These are phyloP conservation scores for Parachlorella kessleri DNA, from an alignment of 139 green algal genomes.

Conservation along the genomic window DNA sequence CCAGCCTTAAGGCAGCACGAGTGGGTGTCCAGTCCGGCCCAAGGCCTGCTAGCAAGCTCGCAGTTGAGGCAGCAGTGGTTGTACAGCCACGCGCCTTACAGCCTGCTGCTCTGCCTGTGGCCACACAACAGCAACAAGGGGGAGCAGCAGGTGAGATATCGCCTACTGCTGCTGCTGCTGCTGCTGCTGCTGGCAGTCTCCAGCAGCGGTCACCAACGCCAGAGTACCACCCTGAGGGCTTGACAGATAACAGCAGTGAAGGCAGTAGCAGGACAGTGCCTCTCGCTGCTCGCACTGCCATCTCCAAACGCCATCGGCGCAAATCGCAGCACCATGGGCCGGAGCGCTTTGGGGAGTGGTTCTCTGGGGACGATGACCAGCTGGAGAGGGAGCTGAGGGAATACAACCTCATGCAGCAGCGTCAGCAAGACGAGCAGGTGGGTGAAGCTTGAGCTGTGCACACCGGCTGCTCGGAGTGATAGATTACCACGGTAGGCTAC, in stretches of 20 bases:
- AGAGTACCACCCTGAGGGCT: not conserved
- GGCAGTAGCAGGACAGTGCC: not conserved
- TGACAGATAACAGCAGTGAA: not conserved
- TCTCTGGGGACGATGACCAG: conserved; percentile 32
- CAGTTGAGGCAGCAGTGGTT: not conserved
- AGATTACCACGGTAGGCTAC: no score
- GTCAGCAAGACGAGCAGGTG: no score
- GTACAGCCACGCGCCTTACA: not conserved
- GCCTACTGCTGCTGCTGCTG: not conserved
- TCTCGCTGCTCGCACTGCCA: conserved; percentile 9
- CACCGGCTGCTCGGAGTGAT: no score
- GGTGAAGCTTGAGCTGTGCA: not conserved
- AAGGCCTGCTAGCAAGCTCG: not conserved
- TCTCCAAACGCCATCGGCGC: conserved; percentile 9
- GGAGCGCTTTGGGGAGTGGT: conserved; percentile 36
- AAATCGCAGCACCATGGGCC: conserved; percentile 10
- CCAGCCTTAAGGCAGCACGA: not conserved
- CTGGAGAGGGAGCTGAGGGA: conserved; percentile 30
- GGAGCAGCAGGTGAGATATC: not conserved
- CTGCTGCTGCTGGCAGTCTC: no score
- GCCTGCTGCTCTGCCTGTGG: not conserved
- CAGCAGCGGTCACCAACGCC: not conserved
- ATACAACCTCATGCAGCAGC: conserved; percentile 12
- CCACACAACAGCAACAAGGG: not conserved
- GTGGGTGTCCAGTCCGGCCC: not conserved